phyloP scores from a whole-genome alignment of 2,329 filamentous ascomycete species.

The Aspergillus brunneoviolaceus region DNA sequence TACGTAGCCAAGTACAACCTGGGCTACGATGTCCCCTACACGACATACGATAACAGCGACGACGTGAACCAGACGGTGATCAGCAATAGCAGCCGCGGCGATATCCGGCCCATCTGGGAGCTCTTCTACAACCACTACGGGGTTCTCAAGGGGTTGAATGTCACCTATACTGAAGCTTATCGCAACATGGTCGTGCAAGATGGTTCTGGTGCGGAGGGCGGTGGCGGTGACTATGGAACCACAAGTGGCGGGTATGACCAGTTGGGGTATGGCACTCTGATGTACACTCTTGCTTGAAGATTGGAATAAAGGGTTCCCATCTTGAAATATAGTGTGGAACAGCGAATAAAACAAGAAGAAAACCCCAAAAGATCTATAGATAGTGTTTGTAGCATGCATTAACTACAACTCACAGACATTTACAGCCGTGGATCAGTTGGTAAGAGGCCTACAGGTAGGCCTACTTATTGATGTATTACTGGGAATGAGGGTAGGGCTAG shows the following conservation, averaged over 20 bases:
- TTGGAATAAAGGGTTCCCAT: no score
- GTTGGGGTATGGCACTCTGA: constrained; percentile 37
- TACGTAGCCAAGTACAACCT: constrained; percentile 44
- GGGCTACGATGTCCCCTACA: constrained; percentile 46
- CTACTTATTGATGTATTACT: no score
- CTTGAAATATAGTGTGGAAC: no score
- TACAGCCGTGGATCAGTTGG: no score
- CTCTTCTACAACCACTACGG: constrained; percentile 44
- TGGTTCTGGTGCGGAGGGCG: constrained; percentile 43
- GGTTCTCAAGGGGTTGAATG: constrained; percentile 39
- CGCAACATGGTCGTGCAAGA: constrained; percentile 38
- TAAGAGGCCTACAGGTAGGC: no score
- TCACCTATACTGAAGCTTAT: constrained; percentile 38
- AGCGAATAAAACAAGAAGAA: no score
- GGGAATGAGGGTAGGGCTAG: no score
- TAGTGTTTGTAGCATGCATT: no score
- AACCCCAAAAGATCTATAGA: no score
- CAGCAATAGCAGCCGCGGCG: constrained; percentile 30
- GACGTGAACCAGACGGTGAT: constrained; percentile 37
- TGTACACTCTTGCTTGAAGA: constrained; percentile 13
- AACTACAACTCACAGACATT: no score
- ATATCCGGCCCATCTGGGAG: constrained; percentile 42
- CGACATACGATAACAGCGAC: constrained; percentile 40
- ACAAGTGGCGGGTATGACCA: constrained; percentile 46
- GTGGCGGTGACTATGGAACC: constrained; percentile 46